These are phyloP conservation scores for Ophioceras dolichostomum DNA, from an alignment of 2,329 filamentous ascomycete species.

Conservation along the genomic window DNA sequence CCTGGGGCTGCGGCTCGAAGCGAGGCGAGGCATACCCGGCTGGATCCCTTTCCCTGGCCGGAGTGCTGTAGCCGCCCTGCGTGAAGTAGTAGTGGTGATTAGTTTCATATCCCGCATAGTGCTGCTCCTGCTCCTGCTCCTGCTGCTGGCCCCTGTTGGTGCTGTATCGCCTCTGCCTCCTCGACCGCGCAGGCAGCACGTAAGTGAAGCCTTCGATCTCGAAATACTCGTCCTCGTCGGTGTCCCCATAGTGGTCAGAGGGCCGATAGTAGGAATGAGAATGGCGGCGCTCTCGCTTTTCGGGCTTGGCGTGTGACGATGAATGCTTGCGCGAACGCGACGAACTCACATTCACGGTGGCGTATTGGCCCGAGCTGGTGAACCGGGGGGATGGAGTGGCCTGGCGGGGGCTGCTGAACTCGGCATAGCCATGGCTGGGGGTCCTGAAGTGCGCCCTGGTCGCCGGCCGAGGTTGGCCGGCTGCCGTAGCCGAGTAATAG, in stretches of 20 bases:
- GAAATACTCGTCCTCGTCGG: conserved; percentile 51
- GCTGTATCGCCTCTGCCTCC: conserved; percentile 23
- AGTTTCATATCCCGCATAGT: conserved; percentile 38
- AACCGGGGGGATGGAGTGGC: conserved; percentile 45
- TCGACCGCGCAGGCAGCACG: conserved; percentile 38
- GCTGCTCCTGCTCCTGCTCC: conserved; percentile 17
- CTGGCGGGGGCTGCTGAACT: conserved; percentile 23
- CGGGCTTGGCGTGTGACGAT: conserved; percentile 30
- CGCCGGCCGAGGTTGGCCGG: conserved; percentile 38
- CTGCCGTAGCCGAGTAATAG: conserved; percentile 25
- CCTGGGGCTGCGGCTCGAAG: conserved; percentile 21
- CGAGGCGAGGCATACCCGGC: conserved; percentile 28
- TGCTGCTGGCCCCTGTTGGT: conserved; percentile 16
- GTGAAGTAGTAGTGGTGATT: conserved; percentile 40
- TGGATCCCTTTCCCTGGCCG: conserved; percentile 20
- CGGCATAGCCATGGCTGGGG: conserved; percentile 26
- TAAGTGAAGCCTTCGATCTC: conserved; percentile 40
- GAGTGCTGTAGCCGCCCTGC: conserved; percentile 32
- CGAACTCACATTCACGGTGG: conserved; percentile 54
- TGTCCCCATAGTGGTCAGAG: conserved; percentile 47
- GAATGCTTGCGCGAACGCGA: conserved; percentile 34
- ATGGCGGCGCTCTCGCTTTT: conserved; percentile 38
- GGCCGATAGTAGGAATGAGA: conserved; percentile 47
- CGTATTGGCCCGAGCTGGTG: conserved; percentile 50
- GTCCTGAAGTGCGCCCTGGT: conserved; percentile 38